Base-by-base conservation (phyloP, 2,329 filamentous ascomycete genomes). In the Ceratocystis diversiconidia region DNA sequence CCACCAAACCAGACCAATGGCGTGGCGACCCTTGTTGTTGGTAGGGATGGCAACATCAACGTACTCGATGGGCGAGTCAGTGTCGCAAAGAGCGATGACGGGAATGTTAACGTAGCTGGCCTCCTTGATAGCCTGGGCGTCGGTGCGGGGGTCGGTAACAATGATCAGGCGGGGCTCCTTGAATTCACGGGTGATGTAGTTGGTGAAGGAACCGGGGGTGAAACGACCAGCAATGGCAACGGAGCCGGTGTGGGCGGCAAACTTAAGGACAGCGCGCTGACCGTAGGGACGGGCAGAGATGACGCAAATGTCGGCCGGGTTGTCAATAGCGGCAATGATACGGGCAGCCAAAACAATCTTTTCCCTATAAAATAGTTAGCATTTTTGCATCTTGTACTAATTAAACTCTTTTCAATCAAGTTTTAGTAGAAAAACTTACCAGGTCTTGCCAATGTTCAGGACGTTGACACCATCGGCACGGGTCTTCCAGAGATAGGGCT, bases 101-200 rank as follows among this genome's bases (percentile, higher is more conserved):
- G 94, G 94, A 78, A 99, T 97, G 87, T 99, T 99, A 84, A 99
- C 94, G 82, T 99, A 99, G 77, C 88, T 94, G 78, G 95, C 94
- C 85, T 99, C 94, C 88, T 96, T 97, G 87, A 99, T 99, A 76
- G 94, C 94, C 87, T 99, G 94, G 78, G 94, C 90, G 76, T 99
- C 94, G 83, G 95, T 99, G 81, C 95, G 92, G 75, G 94, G 94
- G 80, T 99, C 94, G 82, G 94, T 99, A 76, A 99, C 94, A 78
- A 99, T 87, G 81, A 99, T 97, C 77, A 99, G 85, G 80, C 95
- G 95, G 77, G 94, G 94, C 85, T 99, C 94, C 88, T 96, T 96
- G 91, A 99, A 99, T 71, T 94, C 97, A 76, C 94, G 92, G 80
- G 95, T 99, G 88, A 99, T 99, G 89, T 99, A 99, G 87, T 99